Percentiles rank a stretch among this genome's conserved stretches.
Conservation (phyloP, 1,284 basidiomycete species). For the Leccinum pseudoinsigne region DNA sequence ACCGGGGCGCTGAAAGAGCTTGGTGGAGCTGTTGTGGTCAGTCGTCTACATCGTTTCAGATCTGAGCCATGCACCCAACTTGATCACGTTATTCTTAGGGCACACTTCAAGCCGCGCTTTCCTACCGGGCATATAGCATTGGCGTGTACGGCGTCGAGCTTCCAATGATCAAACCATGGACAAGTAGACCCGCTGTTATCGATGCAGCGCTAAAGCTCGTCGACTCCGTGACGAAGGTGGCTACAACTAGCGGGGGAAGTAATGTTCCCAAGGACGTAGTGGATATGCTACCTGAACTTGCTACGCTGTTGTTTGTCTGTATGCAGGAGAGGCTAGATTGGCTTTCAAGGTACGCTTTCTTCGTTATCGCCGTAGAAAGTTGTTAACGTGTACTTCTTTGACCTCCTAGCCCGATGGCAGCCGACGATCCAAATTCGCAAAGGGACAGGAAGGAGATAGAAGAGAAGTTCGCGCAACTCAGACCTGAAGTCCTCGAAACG, state of each 20-base stretch:
- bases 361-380: neutral
- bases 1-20: constrained; percentile 32
- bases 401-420: constrained; percentile 42
- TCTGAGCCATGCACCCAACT: neutral
- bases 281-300: constrained; percentile 63
- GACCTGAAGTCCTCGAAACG: constrained; percentile 74
- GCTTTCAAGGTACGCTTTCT: constrained; percentile 54
- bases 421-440: constrained; percentile 44
- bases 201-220: constrained; percentile 76
- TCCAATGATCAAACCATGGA: constrained; percentile 83
- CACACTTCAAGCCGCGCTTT: constrained; percentile 69
- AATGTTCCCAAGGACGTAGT: constrained; percentile 50
- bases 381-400: constrained; percentile 7
- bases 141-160: constrained; percentile 76
- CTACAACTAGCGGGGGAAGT: constrained; percentile 22
- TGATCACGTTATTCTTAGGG: constrained; percentile 44
- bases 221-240: constrained; percentile 55
- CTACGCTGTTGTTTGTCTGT: constrained; percentile 66
- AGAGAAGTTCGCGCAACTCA: constrained; percentile 64
- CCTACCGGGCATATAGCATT: constrained; percentile 71
- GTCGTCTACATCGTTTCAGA: constrained; percentile 22
- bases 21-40: constrained; percentile 59
- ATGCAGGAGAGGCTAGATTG: constrained; percentile 74
- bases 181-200: constrained; percentile 67
- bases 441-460: constrained; percentile 58